phyloP scores from a whole-genome alignment of 2,329 filamentous ascomycete genomes.

The Thelonectria discophora region DNA sequence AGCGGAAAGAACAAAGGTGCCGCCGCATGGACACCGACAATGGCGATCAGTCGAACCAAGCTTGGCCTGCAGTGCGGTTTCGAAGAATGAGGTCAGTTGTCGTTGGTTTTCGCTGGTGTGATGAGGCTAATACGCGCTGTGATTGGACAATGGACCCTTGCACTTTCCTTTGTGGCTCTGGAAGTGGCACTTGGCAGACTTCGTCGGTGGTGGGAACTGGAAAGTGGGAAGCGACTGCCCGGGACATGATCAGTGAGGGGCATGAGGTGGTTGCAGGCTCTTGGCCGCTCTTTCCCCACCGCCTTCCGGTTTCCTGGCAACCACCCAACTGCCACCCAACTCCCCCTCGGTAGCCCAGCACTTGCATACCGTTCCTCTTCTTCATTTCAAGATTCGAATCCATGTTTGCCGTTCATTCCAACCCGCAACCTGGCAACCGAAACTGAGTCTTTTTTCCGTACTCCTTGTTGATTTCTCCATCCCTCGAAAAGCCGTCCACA shows the following conservation, averaged over 20 bases:
- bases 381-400: conserved; percentile 11
- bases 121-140: conserved; percentile 22
- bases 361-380: neutral
- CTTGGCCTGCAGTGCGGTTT: conserved; percentile 13
- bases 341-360: neutral
- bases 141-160: conserved; percentile 35
- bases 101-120: no score
- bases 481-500: no score
- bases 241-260: conserved; percentile 1
- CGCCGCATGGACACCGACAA: neutral
- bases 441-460: neutral
- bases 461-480: neutral
- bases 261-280: no score
- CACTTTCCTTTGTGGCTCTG: conserved; percentile 21
- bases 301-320: conserved; percentile 20
- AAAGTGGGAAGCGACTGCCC: neutral
- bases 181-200: neutral
- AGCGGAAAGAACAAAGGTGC: conserved; percentile 7
- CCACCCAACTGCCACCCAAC: neutral
- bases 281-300: conserved; percentile 4
- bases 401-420: neutral
- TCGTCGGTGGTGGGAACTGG: no score
- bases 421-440: neutral
- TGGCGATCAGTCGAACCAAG: conserved; percentile 16
- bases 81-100: conserved; percentile 37